Percentiles rank a stretch among this genome's conserved stretches.
phyloP scores from a whole-genome alignment of 352 stramenopile genomes.

The Phytophthora sansomeana region DNA sequence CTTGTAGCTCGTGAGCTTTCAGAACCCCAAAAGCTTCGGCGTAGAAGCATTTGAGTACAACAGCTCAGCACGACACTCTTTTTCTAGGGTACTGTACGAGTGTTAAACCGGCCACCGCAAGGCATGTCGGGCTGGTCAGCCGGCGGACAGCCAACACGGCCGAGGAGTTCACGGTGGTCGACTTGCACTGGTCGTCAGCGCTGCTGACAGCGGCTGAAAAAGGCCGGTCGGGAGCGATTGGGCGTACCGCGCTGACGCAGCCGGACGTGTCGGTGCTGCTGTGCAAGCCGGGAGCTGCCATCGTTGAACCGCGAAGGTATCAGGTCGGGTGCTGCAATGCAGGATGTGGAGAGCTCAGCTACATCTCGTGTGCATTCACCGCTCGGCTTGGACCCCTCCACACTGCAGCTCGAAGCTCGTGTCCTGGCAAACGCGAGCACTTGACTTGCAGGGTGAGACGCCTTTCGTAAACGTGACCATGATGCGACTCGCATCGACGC shows the following conservation, averaged over 20 bases:
- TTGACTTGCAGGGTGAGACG: not conserved
- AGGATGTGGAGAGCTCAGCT: not conserved
- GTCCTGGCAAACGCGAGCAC: not conserved
- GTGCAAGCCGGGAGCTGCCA: constrained; percentile 9
- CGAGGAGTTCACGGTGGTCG: constrained; percentile 1
- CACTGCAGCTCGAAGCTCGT: not conserved
- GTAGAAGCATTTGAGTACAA: not conserved
- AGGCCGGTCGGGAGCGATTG: constrained; percentile 25
- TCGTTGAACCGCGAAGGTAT: constrained; percentile 25
- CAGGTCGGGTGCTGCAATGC: constrained; percentile 19
- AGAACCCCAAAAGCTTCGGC: not conserved
- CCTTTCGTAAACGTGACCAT: not conserved
- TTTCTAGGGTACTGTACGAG: constrained; percentile 16
- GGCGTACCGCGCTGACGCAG: constrained; percentile 22
- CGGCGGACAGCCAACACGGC: constrained; percentile 19
- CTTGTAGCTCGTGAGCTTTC: not conserved
- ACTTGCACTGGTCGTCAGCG: constrained; percentile 4
- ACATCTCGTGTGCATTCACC: not conserved
- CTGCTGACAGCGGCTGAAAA: constrained; percentile 6
- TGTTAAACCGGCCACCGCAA: not conserved
- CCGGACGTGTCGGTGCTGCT: constrained; percentile 23
- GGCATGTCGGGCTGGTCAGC: constrained; percentile 12
- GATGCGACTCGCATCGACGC: constrained; percentile 10
- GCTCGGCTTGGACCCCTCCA: not conserved
- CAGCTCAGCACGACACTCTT: no score